These are phyloP conservation scores for Rhizophlyctis rosea DNA, from an alignment of 192 early-diverging fungal species.

Conservation along the genomic window DNA sequence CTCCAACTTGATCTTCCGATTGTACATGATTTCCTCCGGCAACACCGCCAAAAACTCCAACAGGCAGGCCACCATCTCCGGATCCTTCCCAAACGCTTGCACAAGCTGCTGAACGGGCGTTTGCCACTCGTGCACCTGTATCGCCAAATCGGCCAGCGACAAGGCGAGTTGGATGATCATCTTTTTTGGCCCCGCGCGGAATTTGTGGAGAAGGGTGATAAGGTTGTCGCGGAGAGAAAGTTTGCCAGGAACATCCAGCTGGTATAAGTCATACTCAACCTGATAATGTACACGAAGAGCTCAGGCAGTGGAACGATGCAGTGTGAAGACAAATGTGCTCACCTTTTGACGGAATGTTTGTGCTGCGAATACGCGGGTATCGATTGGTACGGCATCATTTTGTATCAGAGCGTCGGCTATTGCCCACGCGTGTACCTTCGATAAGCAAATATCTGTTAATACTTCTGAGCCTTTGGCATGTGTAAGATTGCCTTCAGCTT, in stretches of 20 bases:
- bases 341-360: conserved; percentile 92
- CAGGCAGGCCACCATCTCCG: conserved; percentile 61
- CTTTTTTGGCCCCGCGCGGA: conserved; percentile 54
- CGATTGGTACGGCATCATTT: conserved; percentile 46
- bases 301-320: background rate
- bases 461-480: too few relatives aligned
- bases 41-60: conserved; percentile 82
- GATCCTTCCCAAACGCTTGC: conserved; percentile 57
- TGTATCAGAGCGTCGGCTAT: conserved; percentile 71
- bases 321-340: background rate
- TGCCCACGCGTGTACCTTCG: conserved; percentile 80
- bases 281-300: too few relatives aligned
- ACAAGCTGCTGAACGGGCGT: conserved; percentile 76
- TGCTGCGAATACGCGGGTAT: conserved; percentile 82
- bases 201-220: conserved; percentile 59
- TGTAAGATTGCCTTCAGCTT: too few relatives aligned
- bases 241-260: conserved; percentile 65
- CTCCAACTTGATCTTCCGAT: conserved; percentile 50
- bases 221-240: conserved; percentile 75
- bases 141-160: conserved; percentile 70
- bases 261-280: conserved; percentile 76
- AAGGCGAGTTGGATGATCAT: conserved; percentile 81
- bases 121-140: conserved; percentile 60
- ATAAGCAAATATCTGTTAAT: too few relatives aligned
- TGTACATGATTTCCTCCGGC: conserved; percentile 78